Evolutionary conservation across 805 yeast genomes (phyloP), one percentile per base, ranked within the genome.

Genomic region (Lipomyces spencermartinsiae): DNA sequence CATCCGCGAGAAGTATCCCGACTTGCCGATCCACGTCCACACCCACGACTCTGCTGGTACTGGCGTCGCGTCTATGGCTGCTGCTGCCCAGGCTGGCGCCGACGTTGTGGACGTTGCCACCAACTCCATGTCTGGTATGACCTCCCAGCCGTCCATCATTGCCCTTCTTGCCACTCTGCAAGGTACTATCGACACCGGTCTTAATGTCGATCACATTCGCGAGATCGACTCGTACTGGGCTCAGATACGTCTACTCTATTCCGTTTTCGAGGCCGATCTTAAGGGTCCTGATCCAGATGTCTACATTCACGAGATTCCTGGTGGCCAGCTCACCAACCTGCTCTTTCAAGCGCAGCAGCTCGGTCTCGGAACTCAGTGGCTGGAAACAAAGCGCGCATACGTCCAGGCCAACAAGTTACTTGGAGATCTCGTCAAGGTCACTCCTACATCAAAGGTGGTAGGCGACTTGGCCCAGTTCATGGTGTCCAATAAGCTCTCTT

Each of bases 271-370:
- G 82, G 98, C 99, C 64, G 98, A 95, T 78, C 87, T 95, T 80
- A 95, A 95, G 86, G 99, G 99, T 67, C 98, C 99, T 69, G 99
- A 95, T 82, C 98, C 99, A 75, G 99, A 95, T 82, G 99, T 95
- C 68, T 95, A 95, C 82, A 88, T 89, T 76, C 98, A 95, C 83
- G 99, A 95, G 85, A 95, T 95, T 74, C 99, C 99, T 67, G 99
- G 99, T 84, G 99, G 99, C 73, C 99, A 95, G 83, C 88, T 95
- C 81, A 95, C 99, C 72, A 95, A 95, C 85, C 84, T 95, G 82
- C 82, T 95, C 75, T 95, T 95, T 96, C 99, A 95, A 84, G 99
- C 99, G 68, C 97, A 92, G 82, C 98, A 96, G 83, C 92, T 95
- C 77, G 99, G 99, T 70, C 85, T 95, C 73, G 99, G 99, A 74